Base-by-base conservation (phyloP, 2,329 filamentous ascomycete genomes). In the Colletotrichum sp. region DNA sequence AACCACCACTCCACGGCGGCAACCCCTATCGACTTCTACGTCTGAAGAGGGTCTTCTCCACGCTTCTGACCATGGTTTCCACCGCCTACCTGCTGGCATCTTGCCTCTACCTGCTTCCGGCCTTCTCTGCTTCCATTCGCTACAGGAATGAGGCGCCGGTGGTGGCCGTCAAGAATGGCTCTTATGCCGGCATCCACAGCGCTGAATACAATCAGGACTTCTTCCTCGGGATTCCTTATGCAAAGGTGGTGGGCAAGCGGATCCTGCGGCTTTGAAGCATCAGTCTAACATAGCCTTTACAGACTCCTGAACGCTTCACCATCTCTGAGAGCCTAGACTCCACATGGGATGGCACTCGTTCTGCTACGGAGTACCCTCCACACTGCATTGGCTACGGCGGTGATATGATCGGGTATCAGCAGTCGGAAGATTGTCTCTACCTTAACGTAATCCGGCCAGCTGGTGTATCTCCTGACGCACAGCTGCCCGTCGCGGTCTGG, bases 361-460 rank as follows among this genome's bases (percentile, higher is more conserved):
- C 84, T 72, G 88, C 88, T 3, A 86, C 81, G 1, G 76, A 83
- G 15, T 88, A 89, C 72, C 83, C 85, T 0, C 80, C 83, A 8
- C 83, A 86, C 66, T 90, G 88, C 76, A 82, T 88, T 43, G 87
- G 87, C n/a, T 90, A 89, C 67, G 87, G 87, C 18, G 61, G 24
- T 11, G 79, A 81, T 38, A 76, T 80, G 75, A 13, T 66, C 15
- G 72, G 70, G 16, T 74, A 74, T 29, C 70, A 74, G 70, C 38
- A 55, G 18, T 74, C 84, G 13, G 91, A 93, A 77, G 88, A 92
- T 77, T 93, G 91, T 74, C 84, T 93, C 6, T 91, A 89, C 58
- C 82, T 93, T 74, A 93, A 92, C 76, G 85, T 93, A 9, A 83
- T 93, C 31, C 86, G 91, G 5, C 90, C 90, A 0, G 81, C 86